Conservation (phyloP, 352 stramenopile species). For the Blastocystis sp. region DNA sequence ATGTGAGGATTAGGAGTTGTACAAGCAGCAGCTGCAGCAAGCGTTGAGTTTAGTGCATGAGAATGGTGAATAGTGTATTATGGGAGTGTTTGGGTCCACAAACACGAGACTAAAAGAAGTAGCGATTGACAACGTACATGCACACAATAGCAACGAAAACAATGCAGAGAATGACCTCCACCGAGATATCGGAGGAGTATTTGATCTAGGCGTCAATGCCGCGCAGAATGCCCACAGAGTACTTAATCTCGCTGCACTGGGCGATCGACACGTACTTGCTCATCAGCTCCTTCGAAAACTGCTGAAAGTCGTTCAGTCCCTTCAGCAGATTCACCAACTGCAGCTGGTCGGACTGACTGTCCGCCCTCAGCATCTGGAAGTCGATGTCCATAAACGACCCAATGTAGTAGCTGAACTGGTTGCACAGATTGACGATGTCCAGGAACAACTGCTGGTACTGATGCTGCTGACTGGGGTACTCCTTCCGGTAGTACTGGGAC, state of each 20-base stretch:
- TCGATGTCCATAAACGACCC: conserved; percentile 56
- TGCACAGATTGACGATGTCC: conserved; percentile 65
- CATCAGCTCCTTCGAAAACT: conserved; percentile 12
- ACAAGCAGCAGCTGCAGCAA: conserved; percentile 56
- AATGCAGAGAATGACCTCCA: conserved; percentile 37
- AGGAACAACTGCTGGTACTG: conserved; percentile 59
- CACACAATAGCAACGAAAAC: neutral
- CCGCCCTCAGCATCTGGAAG: conserved; percentile 21
- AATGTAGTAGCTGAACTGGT: conserved; percentile 68
- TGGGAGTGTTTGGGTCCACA: neutral
- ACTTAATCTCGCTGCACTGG: conserved; percentile 53
- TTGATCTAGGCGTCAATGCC: neutral
- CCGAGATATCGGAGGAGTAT: conserved; percentile 39
- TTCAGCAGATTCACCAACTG: neutral
- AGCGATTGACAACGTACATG: neutral
- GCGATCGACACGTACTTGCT: conserved; percentile 15
- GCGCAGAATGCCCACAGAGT: neutral
- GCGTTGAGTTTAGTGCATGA: neutral
- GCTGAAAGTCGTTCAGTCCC: conserved; percentile 20
- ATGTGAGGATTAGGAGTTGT: conserved; percentile 29
- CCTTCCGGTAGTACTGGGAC: conserved; percentile 8
- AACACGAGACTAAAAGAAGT: neutral
- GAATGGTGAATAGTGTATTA: neutral
- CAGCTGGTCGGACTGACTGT: conserved; percentile 5
- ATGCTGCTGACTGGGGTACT: neutral